Conservation (phyloP, 768 basidiomycete genomes). For the Boletus insuetus region DNA sequence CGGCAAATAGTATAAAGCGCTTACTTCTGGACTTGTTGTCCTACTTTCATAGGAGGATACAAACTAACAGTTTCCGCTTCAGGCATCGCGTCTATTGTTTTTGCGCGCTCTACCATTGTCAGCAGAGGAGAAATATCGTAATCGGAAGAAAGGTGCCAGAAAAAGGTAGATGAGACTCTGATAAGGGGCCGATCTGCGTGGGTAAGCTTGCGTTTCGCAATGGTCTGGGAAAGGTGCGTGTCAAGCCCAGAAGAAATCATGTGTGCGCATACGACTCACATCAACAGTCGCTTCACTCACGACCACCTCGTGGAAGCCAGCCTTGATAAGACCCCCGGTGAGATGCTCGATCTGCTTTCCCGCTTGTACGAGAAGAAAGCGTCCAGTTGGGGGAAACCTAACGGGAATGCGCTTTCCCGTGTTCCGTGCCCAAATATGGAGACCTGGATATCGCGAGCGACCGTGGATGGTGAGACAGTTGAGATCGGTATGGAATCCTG, state of each 20-base stretch:
- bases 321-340: slow-evolving; percentile 80
- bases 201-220: slow-evolving; percentile 55
- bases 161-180: slow-evolving; percentile 95
- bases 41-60: slow-evolving; percentile 77
- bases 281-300: slow-evolving; percentile 77
- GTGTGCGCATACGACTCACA: slow-evolving; percentile 38
- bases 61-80: slow-evolving; percentile 34
- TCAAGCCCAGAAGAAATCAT: not conserved
- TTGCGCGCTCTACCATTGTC: slow-evolving; percentile 47
- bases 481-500: slow-evolving; percentile 92
- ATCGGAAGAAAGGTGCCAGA: slow-evolving; percentile 92
- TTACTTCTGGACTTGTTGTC: slow-evolving; percentile 83
- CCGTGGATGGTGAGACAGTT: slow-evolving; percentile 94
- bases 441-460: slow-evolving; percentile 79
- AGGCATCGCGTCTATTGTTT: slow-evolving; percentile 39
- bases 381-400: slow-evolving; percentile 75
- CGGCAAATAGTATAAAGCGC: slow-evolving; percentile 19
- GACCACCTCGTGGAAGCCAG: slow-evolving; percentile 93
- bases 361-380: slow-evolving; percentile 87
- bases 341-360: slow-evolving; percentile 94
- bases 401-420: slow-evolving; percentile 88
- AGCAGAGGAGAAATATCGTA: slow-evolving; percentile 70
- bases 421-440: slow-evolving; percentile 95
- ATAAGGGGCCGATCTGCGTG: slow-evolving; percentile 80
- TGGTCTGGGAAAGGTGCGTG: slow-evolving; percentile 42